Evolutionary conservation across 164 flowering plant genomes (phyloP), one percentile per base, ranked within the genome.

Genomic region (Piper longum): DNA sequence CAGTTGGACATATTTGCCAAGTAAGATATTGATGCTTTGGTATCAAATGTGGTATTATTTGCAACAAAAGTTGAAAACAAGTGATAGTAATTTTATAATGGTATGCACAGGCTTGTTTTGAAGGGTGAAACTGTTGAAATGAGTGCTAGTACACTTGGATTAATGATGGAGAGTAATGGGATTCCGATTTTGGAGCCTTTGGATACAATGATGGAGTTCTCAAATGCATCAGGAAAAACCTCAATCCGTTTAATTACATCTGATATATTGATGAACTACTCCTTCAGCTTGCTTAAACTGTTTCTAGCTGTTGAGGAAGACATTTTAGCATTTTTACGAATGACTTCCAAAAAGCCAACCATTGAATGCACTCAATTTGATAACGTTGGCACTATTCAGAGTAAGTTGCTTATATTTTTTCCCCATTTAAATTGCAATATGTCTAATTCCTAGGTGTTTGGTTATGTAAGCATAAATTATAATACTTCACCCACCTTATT

Each of bases 221-320:
- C 95, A 16, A 85, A 69, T 72, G 85, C 82, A 66, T 85, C 87
- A 68, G 96, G 97, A 64, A 89, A 83, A 81, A 89, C 88, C 61
- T 83, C 82, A 57, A 79, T 95, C 43, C 85, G 86, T 69, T 16
- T 87, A 56, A 77, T 74, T 66, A 85, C 86, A 71, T 85, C 99
- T 68, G 89, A 95, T 73, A 73, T 95, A 64, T 89, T 87, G 64
- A 84, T 95, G 90, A 95, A 91, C 77, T 95, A 87, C 69, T 83
- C 99, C 41, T 91, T 91, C 79, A 95, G 96, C 79, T 85, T 83
- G 67, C 77, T 95, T 76, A 84, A 82, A 64, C 78, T 95, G 52
- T 95, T 95, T 77, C 71, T 95, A 75, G 97, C 91, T 12, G 95
- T 95, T 67, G 85, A 95, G 73, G 95, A 95, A 68, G 97, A 95